Percentiles rank a stretch among this genome's conserved stretches.
phyloP scores from a whole-genome alignment of 495 filamentous ascomycete genomes.

The Pyrenopolyporus hunteri region DNA sequence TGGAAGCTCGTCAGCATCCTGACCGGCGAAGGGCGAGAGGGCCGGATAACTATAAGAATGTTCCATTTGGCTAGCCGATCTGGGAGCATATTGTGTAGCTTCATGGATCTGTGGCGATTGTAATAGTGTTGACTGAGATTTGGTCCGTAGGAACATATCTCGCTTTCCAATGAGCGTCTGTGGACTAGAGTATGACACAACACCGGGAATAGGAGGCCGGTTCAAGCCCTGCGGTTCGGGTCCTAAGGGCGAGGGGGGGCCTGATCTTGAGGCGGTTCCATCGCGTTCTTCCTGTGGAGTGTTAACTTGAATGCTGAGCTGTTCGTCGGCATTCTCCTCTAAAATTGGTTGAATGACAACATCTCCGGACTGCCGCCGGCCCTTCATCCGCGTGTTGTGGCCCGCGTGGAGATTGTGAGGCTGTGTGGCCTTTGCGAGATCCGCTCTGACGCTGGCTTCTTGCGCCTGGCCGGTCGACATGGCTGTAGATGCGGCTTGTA shows the following conservation, averaged over 20 bases:
- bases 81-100: slow-evolving; percentile 26
- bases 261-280: slow-evolving; percentile 10
- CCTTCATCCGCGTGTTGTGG: slow-evolving; percentile 18
- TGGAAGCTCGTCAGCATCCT: slow-evolving; percentile 69
- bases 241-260: slow-evolving; percentile 20
- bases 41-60: slow-evolving; percentile 43
- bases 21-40: slow-evolving; percentile 11
- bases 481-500: slow-evolving; percentile 42
- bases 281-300: slow-evolving; percentile 24
- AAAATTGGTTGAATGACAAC: slow-evolving; percentile 47
- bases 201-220: slow-evolving; percentile 38
- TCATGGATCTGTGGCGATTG: slow-evolving; percentile 32
- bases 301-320: slow-evolving; percentile 19
- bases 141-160: slow-evolving; percentile 63
- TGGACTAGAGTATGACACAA: slow-evolving; percentile 47
- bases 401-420: slow-evolving; percentile 26
- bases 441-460: slow-evolving; percentile 34
- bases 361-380: slow-evolving; percentile 38
- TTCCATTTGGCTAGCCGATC: slow-evolving; percentile 44
- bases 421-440: slow-evolving; percentile 20
- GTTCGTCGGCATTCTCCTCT: slow-evolving; percentile 44
- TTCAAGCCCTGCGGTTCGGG: slow-evolving; percentile 27
- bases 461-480: slow-evolving; percentile 11
- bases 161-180: slow-evolving; percentile 68
- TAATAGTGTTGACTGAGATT: slow-evolving; percentile 46